phyloP scores from a whole-genome alignment of 164 flowering plant species.

The Cinnamomum chago region DNA sequence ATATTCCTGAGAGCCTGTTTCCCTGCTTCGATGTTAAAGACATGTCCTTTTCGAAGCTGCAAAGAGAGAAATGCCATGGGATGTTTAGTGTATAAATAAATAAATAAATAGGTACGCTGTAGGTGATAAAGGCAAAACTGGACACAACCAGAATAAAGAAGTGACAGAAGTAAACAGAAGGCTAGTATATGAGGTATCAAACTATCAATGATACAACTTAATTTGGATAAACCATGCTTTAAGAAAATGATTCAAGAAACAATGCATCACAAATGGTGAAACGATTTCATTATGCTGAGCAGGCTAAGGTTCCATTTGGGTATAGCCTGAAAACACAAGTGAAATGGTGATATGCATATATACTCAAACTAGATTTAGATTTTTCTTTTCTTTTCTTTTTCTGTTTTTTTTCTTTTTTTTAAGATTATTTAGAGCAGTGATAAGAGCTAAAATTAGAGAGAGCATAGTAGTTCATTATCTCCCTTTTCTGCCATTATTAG shows the following conservation, averaged over 20 bases:
- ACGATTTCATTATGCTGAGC: background rate
- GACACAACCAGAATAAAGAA: background rate
- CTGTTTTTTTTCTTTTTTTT: too few relatives aligned
- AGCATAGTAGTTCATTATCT: background rate
- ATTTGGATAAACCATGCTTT: background rate
- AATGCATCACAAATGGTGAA: background rate
- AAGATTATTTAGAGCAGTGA: background rate
- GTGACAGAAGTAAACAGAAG: background rate
- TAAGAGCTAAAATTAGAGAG: background rate
- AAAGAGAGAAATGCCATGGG: background rate
- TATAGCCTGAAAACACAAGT: background rate
- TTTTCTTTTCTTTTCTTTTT: too few relatives aligned
- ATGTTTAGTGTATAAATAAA: background rate
- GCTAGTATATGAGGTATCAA: background rate
- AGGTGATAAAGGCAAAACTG: background rate
- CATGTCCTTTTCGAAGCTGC: slow-evolving; percentile 81
- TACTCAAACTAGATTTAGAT: too few relatives aligned
- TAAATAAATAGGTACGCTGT: background rate
- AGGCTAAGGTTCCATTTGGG: background rate
- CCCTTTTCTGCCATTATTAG: background rate
- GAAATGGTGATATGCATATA: too few relatives aligned
- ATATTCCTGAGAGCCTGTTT: slow-evolving; percentile 94
- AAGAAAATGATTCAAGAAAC: background rate
- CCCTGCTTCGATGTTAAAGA: slow-evolving; percentile 95
- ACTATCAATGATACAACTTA: background rate